Evolutionary conservation across 1,139 yeast species (phyloP), one percentile per base, ranked within the genome.

Genomic region (Diutina ranongensis): DNA sequence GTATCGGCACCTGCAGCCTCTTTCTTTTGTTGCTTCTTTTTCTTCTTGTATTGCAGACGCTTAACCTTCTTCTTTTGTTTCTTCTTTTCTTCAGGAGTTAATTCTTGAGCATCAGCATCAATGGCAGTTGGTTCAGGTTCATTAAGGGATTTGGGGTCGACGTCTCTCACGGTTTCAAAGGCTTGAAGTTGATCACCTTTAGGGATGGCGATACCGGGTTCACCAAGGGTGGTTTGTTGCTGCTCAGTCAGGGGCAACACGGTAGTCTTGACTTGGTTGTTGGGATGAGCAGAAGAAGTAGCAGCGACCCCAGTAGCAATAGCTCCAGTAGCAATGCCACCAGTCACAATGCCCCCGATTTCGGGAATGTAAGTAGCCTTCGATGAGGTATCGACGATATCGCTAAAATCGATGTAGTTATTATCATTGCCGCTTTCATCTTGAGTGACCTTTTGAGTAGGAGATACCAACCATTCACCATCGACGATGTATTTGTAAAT

Each of bases 401-500:
- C 78, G 10, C 63, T 59, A 18, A 58, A 56, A 40, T 64, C 68
- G 50, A 83, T 60, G 38, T 67, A 72, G 57, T 84, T 84, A 67
- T 83, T 83, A 45, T 70, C 72, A 54, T 71, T 79, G 12, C 87
- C 89, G 31, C 63, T 56, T 8, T 64, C 76, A 51, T 73, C 80
- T 20, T 65, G 64, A 49, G 66, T 64, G 38, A 68, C 60, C 49
- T 67, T 67, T 54, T 73, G 79, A 15, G 63, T 57, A 3, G 64
- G 58, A 47, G 76, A 73, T 19, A 75, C 69, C 33, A 58, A 55
- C 94, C 94, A 84, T 36, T 74, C 74, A 35, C 83, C 89, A 57
- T 84, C 89, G 45, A 83, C 85, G 47, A 84, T 75, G 57, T 78
- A 84, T 64, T 84, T 83, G 67, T 80, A 83, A 46, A 69, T 62